Evolutionary conservation across 176 grass and related monocot genomes (phyloP).

Genomic region (Chrysopogon serrulatus): DNA sequence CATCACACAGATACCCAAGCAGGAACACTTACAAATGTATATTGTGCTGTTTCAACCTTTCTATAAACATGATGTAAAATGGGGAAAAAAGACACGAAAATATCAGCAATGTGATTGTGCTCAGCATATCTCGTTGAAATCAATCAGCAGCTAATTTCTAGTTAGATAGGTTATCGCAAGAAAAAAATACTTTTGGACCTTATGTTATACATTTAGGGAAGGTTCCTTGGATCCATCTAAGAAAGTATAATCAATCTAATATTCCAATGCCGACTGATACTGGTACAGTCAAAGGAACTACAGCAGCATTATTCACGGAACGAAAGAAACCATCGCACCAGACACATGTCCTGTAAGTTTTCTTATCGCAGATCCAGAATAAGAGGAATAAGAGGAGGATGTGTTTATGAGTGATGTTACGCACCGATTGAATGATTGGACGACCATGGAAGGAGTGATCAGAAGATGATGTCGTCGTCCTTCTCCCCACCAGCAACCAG

Average conservation of each 20-base stretch:
- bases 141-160: not conserved
- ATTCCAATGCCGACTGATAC: not conserved
- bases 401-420: not conserved
- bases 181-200: not conserved
- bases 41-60: not conserved
- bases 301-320: not conserved
- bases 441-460: constrained; percentile 2
- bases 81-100: not conserved
- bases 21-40: not conserved
- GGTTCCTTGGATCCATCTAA: not conserved
- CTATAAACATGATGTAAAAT: not conserved
- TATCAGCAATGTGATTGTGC: not conserved
- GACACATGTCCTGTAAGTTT: not conserved
- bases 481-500: constrained; percentile 46
- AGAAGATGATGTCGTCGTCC: constrained; percentile 93
- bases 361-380: constrained; percentile 11
- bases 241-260: not conserved
- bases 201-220: not conserved
- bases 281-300: not conserved
- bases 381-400: not conserved
- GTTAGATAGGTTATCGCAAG: not conserved
- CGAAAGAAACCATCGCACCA: not conserved
- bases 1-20: not conserved
- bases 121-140: not conserved
- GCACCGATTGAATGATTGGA: constrained; percentile 43